phyloP scores from a whole-genome alignment of 805 yeast genomes.

The Wickerhamiella occidentalis region DNA sequence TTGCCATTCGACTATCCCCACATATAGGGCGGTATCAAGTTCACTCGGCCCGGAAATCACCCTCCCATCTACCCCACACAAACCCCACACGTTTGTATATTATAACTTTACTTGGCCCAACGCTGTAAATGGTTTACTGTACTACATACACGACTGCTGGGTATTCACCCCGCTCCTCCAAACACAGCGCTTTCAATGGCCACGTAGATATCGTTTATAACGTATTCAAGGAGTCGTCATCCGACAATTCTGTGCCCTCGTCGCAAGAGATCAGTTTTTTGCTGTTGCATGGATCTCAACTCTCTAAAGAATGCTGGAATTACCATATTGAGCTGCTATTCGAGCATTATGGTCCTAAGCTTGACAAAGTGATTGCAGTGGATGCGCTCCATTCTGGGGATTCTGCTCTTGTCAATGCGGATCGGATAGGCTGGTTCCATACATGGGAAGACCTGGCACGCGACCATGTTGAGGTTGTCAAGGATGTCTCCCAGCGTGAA shows the following conservation, averaged over 20 bases:
- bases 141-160: background rate
- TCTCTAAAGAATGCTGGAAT: constrained; percentile 54
- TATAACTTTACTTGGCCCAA: no score
- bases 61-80: no score
- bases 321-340: constrained; percentile 40
- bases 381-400: constrained; percentile 63
- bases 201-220: constrained; percentile 36
- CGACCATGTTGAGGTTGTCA: constrained; percentile 37
- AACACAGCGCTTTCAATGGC: constrained; percentile 9
- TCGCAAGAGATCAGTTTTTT: constrained; percentile 33
- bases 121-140: background rate
- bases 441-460: constrained; percentile 60
- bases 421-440: constrained; percentile 40
- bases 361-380: constrained; percentile 35
- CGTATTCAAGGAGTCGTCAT: constrained; percentile 24
- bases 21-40: no score
- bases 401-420: constrained; percentile 44
- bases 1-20: no score
- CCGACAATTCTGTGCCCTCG: constrained; percentile 13
- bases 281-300: constrained; percentile 50
- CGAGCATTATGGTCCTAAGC: constrained; percentile 21
- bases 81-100: background rate
- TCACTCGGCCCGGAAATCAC: no score
- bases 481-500: constrained; percentile 21
- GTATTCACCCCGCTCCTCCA: background rate